Evolutionary conservation across 2,329 filamentous ascomycete genomes (phyloP).

Genomic region (Penicillium sp.): DNA sequence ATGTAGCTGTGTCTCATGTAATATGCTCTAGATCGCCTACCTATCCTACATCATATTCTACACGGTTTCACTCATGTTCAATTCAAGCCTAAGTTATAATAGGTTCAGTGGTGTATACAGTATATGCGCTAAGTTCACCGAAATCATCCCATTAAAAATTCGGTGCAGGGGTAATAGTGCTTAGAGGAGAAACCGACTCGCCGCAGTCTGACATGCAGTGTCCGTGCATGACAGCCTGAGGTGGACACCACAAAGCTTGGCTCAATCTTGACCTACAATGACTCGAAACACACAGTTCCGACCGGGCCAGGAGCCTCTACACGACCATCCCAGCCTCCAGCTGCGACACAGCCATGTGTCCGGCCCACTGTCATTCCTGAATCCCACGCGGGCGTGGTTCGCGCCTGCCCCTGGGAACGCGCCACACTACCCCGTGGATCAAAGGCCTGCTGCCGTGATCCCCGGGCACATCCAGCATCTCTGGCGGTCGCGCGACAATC

Average conservation of each 20-base stretch:
- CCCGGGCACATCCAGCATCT: slow-evolving; percentile 28
- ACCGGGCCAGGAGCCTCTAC: slow-evolving; percentile 13
- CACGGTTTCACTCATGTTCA: no score
- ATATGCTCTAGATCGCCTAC: no score
- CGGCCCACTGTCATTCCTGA: slow-evolving; percentile 50
- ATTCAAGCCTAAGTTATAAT: no score
- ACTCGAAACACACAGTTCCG: slow-evolving; percentile 17
- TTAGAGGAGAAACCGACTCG: no score
- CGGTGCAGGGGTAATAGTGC: no score
- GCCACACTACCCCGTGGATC: slow-evolving; percentile 7
- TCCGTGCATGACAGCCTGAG: background rate
- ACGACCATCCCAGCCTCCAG: slow-evolving; percentile 7
- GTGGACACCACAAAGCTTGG: background rate
- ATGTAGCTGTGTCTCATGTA: no score
- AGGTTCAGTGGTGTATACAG: no score
- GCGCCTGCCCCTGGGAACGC: slow-evolving; percentile 11
- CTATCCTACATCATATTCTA: no score
- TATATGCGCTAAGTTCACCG: no score
- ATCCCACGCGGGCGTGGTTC: slow-evolving; percentile 49
- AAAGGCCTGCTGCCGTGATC: background rate
- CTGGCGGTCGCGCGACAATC: slow-evolving; percentile 49
- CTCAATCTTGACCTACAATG: slow-evolving; percentile 7
- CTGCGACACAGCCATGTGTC: slow-evolving; percentile 17
- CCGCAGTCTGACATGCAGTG: no score
- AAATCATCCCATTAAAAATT: no score